A percentile compares a stretch with the other conserved stretches of the same genome.
Evolutionary conservation across 2,329 filamentous ascomycete species (phyloP).

Genomic region (Zasmidium angulare): DNA sequence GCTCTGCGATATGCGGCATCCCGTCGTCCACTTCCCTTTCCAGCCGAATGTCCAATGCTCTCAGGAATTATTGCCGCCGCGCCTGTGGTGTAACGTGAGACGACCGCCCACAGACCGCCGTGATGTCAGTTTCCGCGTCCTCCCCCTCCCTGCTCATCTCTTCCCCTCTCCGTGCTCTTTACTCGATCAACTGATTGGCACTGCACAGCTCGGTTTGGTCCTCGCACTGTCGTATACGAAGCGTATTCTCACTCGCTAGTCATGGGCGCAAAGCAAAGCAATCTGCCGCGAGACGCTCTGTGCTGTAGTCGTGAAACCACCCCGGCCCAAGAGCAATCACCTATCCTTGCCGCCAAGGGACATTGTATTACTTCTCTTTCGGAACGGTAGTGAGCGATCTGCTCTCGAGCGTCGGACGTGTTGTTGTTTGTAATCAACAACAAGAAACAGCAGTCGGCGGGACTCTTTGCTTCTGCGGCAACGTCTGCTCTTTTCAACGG

Average conservation of each 20-base stretch:
- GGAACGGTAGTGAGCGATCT: too few relatives aligned
- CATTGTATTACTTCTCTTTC: background rate
- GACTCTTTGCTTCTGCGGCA: too few relatives aligned
- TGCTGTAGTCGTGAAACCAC: background rate
- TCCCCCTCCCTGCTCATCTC: background rate
- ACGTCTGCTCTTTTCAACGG: too few relatives aligned
- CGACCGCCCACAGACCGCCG: background rate
- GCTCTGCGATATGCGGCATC: conserved; percentile 15
- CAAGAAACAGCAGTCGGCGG: too few relatives aligned
- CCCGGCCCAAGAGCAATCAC: background rate
- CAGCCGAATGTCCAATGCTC: background rate
- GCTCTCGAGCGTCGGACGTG: background rate
- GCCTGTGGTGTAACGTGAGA: conserved; percentile 5
- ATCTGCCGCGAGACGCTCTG: background rate
- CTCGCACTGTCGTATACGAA: background rate
- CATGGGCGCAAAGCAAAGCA: background rate
- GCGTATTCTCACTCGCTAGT: background rate
- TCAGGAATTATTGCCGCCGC: background rate
- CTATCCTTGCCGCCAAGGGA: background rate
- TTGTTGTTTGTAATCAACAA: too few relatives aligned
- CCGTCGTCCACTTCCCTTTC: background rate
- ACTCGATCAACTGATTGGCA: too few relatives aligned
- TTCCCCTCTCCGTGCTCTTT: background rate
- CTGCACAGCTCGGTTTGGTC: background rate
- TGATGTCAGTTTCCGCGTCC: background rate